These are phyloP conservation scores for Leptographium radiaticola DNA, from an alignment of 2,329 filamentous ascomycete species.

Conservation along the genomic window DNA sequence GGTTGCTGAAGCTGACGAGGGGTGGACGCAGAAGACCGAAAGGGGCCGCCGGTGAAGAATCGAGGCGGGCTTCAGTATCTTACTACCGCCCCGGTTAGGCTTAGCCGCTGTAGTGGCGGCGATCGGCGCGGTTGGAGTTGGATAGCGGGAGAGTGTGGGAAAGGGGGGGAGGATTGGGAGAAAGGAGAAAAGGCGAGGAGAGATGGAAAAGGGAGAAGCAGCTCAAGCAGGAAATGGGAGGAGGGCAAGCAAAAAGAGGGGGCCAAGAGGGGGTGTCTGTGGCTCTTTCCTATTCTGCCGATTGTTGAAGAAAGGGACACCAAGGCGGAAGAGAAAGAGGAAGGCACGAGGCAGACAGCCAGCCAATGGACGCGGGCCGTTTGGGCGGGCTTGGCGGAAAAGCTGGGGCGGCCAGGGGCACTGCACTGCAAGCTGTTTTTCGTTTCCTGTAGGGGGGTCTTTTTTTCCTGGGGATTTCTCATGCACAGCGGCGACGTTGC, in stretches of 20 bases:
- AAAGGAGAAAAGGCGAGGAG: background rate
- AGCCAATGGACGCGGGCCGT: background rate
- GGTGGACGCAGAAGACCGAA: background rate
- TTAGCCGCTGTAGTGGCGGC: background rate
- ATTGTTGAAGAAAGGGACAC: background rate
- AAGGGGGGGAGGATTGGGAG: background rate
- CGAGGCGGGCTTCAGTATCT: background rate
- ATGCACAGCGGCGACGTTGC: no score
- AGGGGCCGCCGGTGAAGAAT: background rate
- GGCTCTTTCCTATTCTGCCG: conserved; percentile 1
- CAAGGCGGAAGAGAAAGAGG: background rate
- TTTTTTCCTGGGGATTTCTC: background rate
- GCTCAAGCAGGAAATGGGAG: background rate
- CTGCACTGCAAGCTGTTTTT: conserved; percentile 4
- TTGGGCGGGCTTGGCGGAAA: background rate
- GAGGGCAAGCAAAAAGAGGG: background rate
- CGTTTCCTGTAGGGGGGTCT: background rate
- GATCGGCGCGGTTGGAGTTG: background rate
- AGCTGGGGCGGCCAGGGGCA: background rate
- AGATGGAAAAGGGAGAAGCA: background rate
- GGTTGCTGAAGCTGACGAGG: background rate
- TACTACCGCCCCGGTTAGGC: background rate
- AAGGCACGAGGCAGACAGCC: background rate
- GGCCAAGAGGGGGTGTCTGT: background rate
- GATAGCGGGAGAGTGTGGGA: background rate